phyloP scores from a whole-genome alignment of 2,329 filamentous ascomycete genomes.

The Penicillium sp. region DNA sequence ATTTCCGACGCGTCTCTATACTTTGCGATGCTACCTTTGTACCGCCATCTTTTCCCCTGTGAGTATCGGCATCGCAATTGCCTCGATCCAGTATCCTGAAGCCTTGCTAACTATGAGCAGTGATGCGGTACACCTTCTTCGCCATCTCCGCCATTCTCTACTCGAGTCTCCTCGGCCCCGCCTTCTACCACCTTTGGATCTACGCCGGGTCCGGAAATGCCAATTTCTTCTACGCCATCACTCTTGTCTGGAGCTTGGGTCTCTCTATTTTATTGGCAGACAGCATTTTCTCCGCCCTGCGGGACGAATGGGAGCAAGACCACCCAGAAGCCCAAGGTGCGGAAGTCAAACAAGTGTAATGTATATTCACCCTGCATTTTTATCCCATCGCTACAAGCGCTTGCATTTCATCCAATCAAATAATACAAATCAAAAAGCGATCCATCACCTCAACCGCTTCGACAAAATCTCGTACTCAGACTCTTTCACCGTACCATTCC shows the following conservation, averaged over 20 bases:
- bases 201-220: slow-evolving; percentile 97
- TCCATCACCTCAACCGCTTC: slow-evolving; percentile 40
- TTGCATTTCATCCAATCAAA: slow-evolving; percentile 2
- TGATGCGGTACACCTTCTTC: slow-evolving; percentile 93
- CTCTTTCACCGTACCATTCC: slow-evolving; percentile 55
- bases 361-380: slow-evolving; percentile 17
- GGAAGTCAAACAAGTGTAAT: slow-evolving; percentile 80
- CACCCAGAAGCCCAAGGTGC: slow-evolving; percentile 88
- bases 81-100: background rate
- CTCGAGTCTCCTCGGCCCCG: slow-evolving; percentile 83
- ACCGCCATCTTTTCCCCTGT: slow-evolving; percentile 87
- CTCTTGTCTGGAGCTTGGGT: slow-evolving; percentile 94
- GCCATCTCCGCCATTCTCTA: slow-evolving; percentile 83
- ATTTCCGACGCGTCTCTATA: slow-evolving; percentile 89
- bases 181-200: slow-evolving; percentile 97
- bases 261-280: slow-evolving; percentile 87
- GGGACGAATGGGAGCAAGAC: slow-evolving; percentile 94
- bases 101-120: slow-evolving; percentile 47
- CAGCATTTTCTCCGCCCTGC: slow-evolving; percentile 80
- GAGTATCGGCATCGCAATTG: slow-evolving; percentile 40
- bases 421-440: slow-evolving; percentile 1
- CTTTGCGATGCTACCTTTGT: slow-evolving; percentile 79
- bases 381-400: slow-evolving; percentile 2
- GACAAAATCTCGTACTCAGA: slow-evolving; percentile 60
- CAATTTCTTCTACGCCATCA: slow-evolving; percentile 99